Evolutionary conservation across 1,139 yeast genomes (phyloP).

Genomic region (Candida labiduridarum): DNA sequence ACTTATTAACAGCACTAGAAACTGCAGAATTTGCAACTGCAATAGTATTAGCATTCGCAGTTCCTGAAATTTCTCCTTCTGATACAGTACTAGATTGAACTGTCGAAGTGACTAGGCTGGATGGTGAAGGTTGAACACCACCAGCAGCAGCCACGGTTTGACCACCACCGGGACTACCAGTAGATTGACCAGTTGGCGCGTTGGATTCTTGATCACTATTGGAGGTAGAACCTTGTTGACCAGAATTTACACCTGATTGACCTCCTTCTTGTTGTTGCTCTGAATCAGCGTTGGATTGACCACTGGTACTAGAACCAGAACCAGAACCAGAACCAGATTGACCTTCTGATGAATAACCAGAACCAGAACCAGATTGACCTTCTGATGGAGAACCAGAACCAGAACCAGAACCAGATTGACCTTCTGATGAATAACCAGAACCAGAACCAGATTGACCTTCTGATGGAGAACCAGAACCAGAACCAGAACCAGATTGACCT

Average conservation of each 20-base stretch:
- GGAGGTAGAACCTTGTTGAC: too few species aligned
- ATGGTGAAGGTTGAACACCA: background rate
- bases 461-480: background rate
- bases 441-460: background rate
- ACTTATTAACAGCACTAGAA: background rate
- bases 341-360: background rate
- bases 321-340: background rate
- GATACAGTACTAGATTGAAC: background rate
- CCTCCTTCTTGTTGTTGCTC: background rate
- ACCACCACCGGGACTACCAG: background rate
- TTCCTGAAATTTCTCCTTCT: constrained; percentile 2
- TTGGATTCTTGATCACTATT: too few species aligned
- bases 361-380: background rate
- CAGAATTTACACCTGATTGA: background rate
- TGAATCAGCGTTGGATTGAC: background rate
- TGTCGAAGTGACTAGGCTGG: background rate
- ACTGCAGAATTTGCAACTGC: background rate
- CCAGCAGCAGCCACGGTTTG: background rate
- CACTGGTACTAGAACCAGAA: background rate
- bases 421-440: background rate
- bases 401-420: background rate
- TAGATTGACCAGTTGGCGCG: background rate
- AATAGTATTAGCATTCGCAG: constrained; percentile 2
- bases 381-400: background rate
- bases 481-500: background rate